Conservation (phyloP, 805 yeast genomes). For the Ogataea philodendri region DNA sequence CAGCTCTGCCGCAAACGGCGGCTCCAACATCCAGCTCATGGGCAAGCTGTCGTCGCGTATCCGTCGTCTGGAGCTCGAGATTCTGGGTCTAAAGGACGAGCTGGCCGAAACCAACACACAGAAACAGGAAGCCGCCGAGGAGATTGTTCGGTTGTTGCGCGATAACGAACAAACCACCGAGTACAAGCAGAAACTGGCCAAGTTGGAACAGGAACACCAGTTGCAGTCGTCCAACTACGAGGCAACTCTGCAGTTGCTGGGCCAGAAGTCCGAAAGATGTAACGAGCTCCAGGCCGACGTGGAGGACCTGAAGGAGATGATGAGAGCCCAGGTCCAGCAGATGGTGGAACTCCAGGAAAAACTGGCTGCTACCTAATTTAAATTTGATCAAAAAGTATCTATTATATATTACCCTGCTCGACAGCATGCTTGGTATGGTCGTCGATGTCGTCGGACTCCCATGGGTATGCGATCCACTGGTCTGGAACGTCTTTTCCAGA, state of each 20-base stretch:
- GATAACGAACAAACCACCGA: conserved; percentile 47
- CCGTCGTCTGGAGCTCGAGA: conserved; percentile 76
- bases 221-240: conserved; percentile 27
- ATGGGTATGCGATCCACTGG: conserved; percentile 85
- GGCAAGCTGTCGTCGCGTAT: conserved; percentile 75
- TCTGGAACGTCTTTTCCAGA: conserved; percentile 77
- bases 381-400: background rate
- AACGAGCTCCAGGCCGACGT: conserved; percentile 88
- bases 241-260: conserved; percentile 66
- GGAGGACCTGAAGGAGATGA: conserved; percentile 79
- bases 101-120: conserved; percentile 50
- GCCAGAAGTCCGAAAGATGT: conserved; percentile 84
- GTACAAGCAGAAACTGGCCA: conserved; percentile 30
- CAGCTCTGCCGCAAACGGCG: conserved; percentile 15
- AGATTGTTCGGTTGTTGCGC: conserved; percentile 57
- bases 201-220: conserved; percentile 20
- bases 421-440: conserved; percentile 65
- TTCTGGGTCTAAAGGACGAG: conserved; percentile 63
- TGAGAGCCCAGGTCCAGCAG: conserved; percentile 82
- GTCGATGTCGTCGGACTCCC: conserved; percentile 85
- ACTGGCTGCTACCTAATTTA: conserved; percentile 10
- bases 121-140: conserved; percentile 66
- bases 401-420: conserved; percentile 58
- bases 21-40: conserved; percentile 55
- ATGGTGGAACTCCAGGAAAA: conserved; percentile 62